Evolutionary conservation across 2,329 filamentous ascomycete species (phyloP).

Genomic region (Ophiognomonia clavigignenti-juglandacearum): DNA sequence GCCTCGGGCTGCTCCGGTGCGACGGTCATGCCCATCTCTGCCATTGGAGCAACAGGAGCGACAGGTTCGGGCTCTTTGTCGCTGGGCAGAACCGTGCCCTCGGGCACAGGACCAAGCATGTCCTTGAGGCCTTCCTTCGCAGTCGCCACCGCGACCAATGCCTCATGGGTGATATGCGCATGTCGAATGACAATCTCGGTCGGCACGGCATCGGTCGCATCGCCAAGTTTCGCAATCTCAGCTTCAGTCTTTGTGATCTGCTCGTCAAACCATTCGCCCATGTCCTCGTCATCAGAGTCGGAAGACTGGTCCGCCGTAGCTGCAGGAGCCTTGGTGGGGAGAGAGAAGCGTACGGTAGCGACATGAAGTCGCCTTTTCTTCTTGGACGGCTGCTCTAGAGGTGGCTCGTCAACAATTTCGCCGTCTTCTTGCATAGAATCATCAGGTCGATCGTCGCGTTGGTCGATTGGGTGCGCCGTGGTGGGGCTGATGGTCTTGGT

Average conservation of each 20-base stretch:
- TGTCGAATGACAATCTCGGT: slow-evolving; percentile 41
- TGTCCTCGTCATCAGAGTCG: slow-evolving; percentile 54
- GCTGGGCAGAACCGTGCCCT: slow-evolving; percentile 23
- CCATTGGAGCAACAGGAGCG: slow-evolving; percentile 18
- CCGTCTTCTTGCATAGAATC: slow-evolving; percentile 13
- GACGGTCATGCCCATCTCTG: slow-evolving; percentile 18
- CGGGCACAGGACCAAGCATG: slow-evolving; percentile 38
- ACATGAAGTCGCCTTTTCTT: slow-evolving; percentile 26
- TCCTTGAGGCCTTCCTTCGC: slow-evolving; percentile 38
- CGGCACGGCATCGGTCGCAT: slow-evolving; percentile 31
- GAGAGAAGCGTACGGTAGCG: slow-evolving; percentile 30
- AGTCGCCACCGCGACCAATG: slow-evolving; percentile 41
- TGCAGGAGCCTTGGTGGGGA: slow-evolving; percentile 32
- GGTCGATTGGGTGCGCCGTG: slow-evolving; percentile 5
- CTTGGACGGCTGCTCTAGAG: slow-evolving; percentile 9
- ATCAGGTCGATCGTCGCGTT: slow-evolving; percentile 6
- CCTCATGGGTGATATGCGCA: slow-evolving; percentile 42
- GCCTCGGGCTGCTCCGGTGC: slow-evolving; percentile 6
- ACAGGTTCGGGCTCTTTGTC: slow-evolving; percentile 5
- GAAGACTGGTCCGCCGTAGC: slow-evolving; percentile 39
- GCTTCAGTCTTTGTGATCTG: slow-evolving; percentile 48
- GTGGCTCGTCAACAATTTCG: slow-evolving; percentile 13
- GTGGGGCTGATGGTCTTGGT: slow-evolving; percentile 14
- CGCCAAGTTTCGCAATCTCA: slow-evolving; percentile 42
- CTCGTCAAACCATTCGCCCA: slow-evolving; percentile 51